Evolutionary conservation across 2,329 filamentous ascomycete genomes (phyloP).

Genomic region (Apiospora koreana): DNA sequence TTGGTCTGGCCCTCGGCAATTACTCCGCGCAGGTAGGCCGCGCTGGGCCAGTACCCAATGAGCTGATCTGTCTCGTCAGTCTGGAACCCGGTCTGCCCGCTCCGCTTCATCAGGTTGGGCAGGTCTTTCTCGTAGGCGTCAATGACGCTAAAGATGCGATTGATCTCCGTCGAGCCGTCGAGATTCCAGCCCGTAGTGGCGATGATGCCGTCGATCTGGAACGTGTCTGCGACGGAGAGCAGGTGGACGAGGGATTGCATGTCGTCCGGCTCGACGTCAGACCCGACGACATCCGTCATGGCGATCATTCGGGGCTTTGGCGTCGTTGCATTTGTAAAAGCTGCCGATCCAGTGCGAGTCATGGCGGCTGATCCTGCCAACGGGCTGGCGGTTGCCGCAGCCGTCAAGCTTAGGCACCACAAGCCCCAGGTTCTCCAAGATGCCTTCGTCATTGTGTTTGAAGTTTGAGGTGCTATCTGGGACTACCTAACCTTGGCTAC

Average conservation of each 20-base stretch:
- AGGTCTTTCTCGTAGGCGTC: neutral
- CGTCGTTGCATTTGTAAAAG: neutral
- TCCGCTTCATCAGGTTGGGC: slow-evolving; percentile 10
- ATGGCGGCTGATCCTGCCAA: neutral
- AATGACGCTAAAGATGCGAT: neutral
- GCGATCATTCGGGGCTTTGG: slow-evolving; percentile 2
- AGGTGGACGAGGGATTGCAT: neutral
- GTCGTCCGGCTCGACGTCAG: slow-evolving; percentile 7
- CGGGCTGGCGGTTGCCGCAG: neutral
- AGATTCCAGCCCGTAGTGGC: neutral
- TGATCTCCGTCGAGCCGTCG: neutral
- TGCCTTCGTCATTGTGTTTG: neutral
- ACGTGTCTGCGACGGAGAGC: neutral
- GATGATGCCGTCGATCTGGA: slow-evolving; percentile 10
- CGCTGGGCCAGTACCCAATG: slow-evolving; percentile 2
- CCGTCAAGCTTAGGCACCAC: neutral
- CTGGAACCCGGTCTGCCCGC: neutral
- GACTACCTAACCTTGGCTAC: neutral
- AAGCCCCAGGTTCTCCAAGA: neutral
- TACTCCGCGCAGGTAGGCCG: neutral
- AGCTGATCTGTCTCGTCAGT: neutral
- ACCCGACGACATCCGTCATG: neutral
- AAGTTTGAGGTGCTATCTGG: neutral
- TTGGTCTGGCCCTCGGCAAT: neutral
- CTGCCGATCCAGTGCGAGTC: neutral